Percentiles rank a stretch among this genome's conserved stretches.
Conservation (phyloP, 345 rosid genomes). For the Brassica napus region Da-Ae NC_063438.1:20508001-20508500, state of each 20-base stretch:
- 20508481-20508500: constrained; percentile 15
- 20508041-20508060: constrained; percentile 96
- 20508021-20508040: constrained; percentile 81
- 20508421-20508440: constrained; percentile 24
- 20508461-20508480: constrained; percentile 11
- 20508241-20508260: background rate
- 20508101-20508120: constrained; percentile 78
- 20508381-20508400: background rate
- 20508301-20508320: background rate
- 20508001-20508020: constrained; percentile 81
- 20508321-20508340: background rate
- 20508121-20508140: constrained; percentile 64
- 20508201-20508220: constrained; percentile 43
- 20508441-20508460: background rate
- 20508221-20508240: background rate
- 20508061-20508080: constrained; percentile 80
- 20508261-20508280: background rate
- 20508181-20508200: constrained; percentile 84
- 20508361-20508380: constrained; percentile 22
- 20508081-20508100: constrained; percentile 43
- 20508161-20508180: constrained; percentile 84
- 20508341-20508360: constrained; percentile 29
- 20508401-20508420: constrained; percentile 38
- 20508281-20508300: background rate
- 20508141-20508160: constrained; percentile 76